Percentiles rank a stretch among this genome's conserved stretches.
phyloP scores from a whole-genome alignment of 2,329 filamentous ascomycete species.

The Penicillium janthinellum region DNA sequence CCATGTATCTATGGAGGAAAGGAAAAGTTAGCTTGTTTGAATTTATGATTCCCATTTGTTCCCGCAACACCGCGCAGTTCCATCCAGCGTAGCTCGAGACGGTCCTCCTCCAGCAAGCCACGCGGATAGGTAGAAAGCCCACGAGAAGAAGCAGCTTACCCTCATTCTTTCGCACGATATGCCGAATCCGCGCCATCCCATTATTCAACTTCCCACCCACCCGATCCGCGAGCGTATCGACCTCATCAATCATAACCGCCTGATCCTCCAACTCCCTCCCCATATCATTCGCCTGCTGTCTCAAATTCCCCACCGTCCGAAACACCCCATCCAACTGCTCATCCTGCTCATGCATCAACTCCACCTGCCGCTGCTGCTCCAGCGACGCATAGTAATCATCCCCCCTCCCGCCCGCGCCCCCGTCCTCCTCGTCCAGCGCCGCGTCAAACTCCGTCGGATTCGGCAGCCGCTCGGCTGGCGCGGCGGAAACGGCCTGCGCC shows the following conservation, averaged over 20 bases:
- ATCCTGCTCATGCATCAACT: conserved; percentile 95
- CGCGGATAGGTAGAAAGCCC: neutral
- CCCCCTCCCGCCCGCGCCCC: conserved; percentile 24
- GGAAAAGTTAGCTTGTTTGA: conserved; percentile 27
- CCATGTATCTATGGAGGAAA: conserved; percentile 55
- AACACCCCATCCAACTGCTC: conserved; percentile 90
- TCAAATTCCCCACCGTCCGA: conserved; percentile 84
- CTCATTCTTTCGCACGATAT: conserved; percentile 87
- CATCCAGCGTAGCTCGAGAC: neutral
- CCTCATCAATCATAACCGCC: conserved; percentile 79
- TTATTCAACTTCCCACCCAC: conserved; percentile 83
- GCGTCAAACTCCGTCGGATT: conserved; percentile 61
- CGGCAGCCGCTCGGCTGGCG: conserved; percentile 52
- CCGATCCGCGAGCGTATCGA: conserved; percentile 81
- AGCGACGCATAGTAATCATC: conserved; percentile 75
- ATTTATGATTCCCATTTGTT: conserved; percentile 23
- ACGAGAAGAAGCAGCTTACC: conserved; percentile 57
- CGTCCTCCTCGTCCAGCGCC: conserved; percentile 44
- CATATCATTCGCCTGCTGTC: conserved; percentile 93
- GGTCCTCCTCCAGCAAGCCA: neutral
- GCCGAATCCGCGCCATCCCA: conserved; percentile 81
- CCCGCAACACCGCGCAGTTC: neutral
- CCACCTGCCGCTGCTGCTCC: conserved; percentile 85
- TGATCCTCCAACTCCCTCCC: conserved; percentile 95
- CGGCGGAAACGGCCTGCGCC: conserved; percentile 56